Evolutionary conservation across 805 yeast species (phyloP).

Genomic region (Barnettozyma wickerhamii): DNA sequence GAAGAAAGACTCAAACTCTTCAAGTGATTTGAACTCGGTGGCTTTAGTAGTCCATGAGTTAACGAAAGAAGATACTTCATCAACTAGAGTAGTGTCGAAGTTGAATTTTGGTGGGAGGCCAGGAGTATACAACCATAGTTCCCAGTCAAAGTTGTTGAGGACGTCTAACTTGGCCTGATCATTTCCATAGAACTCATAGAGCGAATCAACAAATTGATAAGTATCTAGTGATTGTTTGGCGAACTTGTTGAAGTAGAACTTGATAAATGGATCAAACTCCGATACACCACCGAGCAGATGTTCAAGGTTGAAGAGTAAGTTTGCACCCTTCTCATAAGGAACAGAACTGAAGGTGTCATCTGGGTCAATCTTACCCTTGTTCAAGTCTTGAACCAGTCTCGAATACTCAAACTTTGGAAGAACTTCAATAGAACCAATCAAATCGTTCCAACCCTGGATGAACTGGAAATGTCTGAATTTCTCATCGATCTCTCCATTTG

Average conservation of each 20-base stretch:
- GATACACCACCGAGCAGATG: slow-evolving; percentile 57
- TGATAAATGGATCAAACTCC: slow-evolving; percentile 75
- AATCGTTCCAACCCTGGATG: slow-evolving; percentile 84
- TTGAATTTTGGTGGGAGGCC: slow-evolving; percentile 89
- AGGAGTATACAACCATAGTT: slow-evolving; percentile 72
- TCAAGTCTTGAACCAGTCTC: slow-evolving; percentile 67
- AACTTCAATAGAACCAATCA: slow-evolving; percentile 60
- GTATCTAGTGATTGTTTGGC: slow-evolving; percentile 73
- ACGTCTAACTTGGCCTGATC: slow-evolving; percentile 38
- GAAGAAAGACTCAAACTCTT: slow-evolving; percentile 16
- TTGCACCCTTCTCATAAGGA: slow-evolving; percentile 90
- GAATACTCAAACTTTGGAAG: slow-evolving; percentile 55
- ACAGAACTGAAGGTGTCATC: slow-evolving; percentile 86
- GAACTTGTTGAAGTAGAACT: slow-evolving; percentile 67
- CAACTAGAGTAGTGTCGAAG: slow-evolving; percentile 76
- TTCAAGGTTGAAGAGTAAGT: slow-evolving; percentile 72
- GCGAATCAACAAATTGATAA: slow-evolving; percentile 70
- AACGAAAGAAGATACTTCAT: slow-evolving; percentile 63
- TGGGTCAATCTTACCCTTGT: slow-evolving; percentile 64
- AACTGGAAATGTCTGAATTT: slow-evolving; percentile 73
- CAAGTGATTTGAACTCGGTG: slow-evolving; percentile 7
- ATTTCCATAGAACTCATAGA: slow-evolving; percentile 57
- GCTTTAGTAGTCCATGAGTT: slow-evolving; percentile 48
- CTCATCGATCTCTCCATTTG: slow-evolving; percentile 64
- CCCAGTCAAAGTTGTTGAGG: slow-evolving; percentile 79